Conservation (phyloP, 768 basidiomycete genomes). For the Suillus subluteus region DNA sequence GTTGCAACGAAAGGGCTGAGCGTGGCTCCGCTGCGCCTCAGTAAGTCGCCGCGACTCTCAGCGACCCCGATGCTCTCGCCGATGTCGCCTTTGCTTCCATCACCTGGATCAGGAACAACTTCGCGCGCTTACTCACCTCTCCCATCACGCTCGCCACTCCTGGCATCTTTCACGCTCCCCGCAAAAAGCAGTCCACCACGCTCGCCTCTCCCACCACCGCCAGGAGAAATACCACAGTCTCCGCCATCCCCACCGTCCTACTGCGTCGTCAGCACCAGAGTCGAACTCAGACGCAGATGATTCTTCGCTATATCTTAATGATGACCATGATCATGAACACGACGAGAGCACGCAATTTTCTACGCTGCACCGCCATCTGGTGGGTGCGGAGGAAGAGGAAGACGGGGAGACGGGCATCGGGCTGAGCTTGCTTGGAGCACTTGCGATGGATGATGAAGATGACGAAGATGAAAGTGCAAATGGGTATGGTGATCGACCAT, state of each 20-base stretch:
- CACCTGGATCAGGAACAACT: constrained; percentile 16
- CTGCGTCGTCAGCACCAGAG: constrained; percentile 4
- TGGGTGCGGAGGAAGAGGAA: constrained; percentile 38
- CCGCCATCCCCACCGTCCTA: constrained; percentile 17
- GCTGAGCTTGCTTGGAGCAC: constrained; percentile 62
- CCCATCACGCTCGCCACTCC: constrained; percentile 26
- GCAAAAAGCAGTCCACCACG: constrained; percentile 8
- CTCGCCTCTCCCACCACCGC: constrained; percentile 13
- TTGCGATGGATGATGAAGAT: constrained; percentile 35
- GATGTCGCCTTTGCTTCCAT: constrained; percentile 16
- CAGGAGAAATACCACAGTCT: constrained; percentile 12
- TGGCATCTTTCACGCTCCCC: constrained; percentile 12
- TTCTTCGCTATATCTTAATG: constrained; percentile 6
- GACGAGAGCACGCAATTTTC: constrained; percentile 26
- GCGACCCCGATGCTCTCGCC: constrained; percentile 20
- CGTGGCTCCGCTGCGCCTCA: constrained; percentile 30
- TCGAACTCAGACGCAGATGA: constrained; percentile 2
- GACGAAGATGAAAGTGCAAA: constrained; percentile 23
- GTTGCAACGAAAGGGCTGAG: constrained; percentile 12
- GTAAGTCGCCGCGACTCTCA: constrained; percentile 29
- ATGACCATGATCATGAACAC: constrained; percentile 17
- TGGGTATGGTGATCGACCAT: constrained; percentile 16
- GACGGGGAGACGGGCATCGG: constrained; percentile 74
- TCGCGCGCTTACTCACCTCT: constrained; percentile 29
- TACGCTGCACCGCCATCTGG: constrained; percentile 21